These are phyloP conservation scores for Angophora floribunda DNA, from an alignment of 345 rosid species.

Conservation along the genomic window DNA sequence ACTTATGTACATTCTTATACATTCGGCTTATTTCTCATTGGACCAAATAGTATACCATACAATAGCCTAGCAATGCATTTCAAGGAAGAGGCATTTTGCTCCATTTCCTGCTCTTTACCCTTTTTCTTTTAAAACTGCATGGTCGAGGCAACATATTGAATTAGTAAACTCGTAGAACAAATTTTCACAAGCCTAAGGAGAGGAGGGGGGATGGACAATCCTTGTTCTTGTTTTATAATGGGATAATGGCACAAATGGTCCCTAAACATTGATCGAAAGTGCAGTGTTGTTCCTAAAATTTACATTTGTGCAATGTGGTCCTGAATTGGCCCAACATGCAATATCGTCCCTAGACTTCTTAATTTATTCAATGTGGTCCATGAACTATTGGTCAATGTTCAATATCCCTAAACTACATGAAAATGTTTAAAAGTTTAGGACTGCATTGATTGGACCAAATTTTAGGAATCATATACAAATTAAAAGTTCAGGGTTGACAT, in stretches of 20 bases:
- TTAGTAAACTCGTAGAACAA: neutral
- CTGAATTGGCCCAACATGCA: neutral
- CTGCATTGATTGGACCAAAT: neutral
- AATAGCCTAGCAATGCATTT: neutral
- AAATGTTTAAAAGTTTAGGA: neutral
- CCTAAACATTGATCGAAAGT: neutral
- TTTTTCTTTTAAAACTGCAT: neutral
- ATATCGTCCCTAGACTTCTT: neutral
- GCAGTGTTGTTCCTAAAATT: neutral
- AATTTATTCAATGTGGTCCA: neutral
- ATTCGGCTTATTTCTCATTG: neutral
- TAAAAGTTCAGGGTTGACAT: neutral
- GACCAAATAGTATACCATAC: neutral
- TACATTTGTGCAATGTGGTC: neutral
- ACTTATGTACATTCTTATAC: neutral
- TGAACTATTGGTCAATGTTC: neutral
- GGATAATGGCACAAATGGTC: neutral
- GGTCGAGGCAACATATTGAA: neutral
- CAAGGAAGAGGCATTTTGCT: neutral
- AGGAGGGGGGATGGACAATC: neutral
- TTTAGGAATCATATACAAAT: neutral
- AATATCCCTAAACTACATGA: neutral
- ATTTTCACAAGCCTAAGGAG: neutral
- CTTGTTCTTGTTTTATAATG: neutral
- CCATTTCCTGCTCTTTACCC: neutral